Evolutionary conservation across 192 early-diverging fungal genomes (phyloP), one percentile per base, ranked within the genome.

Genomic region (Linnemannia elongata): DNA sequence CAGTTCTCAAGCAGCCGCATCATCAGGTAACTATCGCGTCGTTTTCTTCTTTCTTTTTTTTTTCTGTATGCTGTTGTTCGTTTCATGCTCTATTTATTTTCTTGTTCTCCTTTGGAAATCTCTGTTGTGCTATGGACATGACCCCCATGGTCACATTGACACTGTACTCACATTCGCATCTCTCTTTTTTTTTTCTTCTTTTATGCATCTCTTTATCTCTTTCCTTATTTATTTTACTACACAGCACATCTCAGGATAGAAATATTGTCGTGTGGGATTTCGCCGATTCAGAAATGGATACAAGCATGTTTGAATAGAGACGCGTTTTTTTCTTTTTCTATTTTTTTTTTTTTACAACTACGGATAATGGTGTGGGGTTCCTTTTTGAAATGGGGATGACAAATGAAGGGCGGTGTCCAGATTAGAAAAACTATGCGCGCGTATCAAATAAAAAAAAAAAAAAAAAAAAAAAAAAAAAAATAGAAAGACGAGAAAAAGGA

Each of bases 1-100:
- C 96, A 97, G 79, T 96, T 97, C 82, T 94, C 94, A 70, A 87
- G 89, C 13, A 94, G 91, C 55, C 94, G 93, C 75, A 97, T 99
- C 73, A 93, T 99, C 74, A 95, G 92, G 92, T 91, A 77, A 72
- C 27, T 20, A 41, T 33, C 54, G 54, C 36, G 18, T 38, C 47
- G 15, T 49, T 45, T 9, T 44, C 0, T 4, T 36, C n/a, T n/a
- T n/a, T n/a, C 5, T 36, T 24, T 1, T 44, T 49, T 15, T 69
- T 68, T 17, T 78, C 7, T 22, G 9, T 76, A 8, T 27, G 7
- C 36, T 6, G 24, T 68, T 76, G 6, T n/a, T 27, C 24, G 7
- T n/a, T 0, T 22, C 33, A 10, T 60, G 54, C 22, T n/a, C 30
- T 10, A 27, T 39, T 3, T 22, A 20, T 63, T 68, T 42, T 24